phyloP scores from a whole-genome alignment of 2,329 filamentous ascomycete genomes.

The Pseudogymnoascus sp. region DNA sequence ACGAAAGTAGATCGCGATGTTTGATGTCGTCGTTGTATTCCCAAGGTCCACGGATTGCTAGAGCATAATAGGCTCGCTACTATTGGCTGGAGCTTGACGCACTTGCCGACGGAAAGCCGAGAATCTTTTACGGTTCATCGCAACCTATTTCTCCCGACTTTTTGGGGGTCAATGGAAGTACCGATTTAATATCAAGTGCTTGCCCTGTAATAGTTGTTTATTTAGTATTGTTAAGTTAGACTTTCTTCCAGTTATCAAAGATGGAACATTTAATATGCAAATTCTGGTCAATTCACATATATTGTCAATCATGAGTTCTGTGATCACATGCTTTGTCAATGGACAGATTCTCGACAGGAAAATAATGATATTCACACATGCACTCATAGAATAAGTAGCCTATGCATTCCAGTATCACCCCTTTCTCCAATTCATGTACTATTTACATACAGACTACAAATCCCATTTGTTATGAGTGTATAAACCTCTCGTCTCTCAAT shows the following conservation, averaged over 20 bases:
- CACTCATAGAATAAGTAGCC: background rate
- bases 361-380: background rate
- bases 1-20: constrained; percentile 10
- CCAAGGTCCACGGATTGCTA: constrained; percentile 8
- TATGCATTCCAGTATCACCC: background rate
- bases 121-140: background rate
- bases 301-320: background rate
- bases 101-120: constrained; percentile 13
- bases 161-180: background rate
- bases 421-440: background rate
- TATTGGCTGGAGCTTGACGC: constrained; percentile 10
- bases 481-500: constrained; percentile 39
- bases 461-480: background rate
- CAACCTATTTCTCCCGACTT: constrained; percentile 8
- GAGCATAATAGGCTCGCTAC: constrained; percentile 11
- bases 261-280: background rate
- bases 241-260: background rate
- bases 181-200: background rate
- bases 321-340: constrained; percentile 4
- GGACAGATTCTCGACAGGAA: background rate
- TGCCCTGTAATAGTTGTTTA: background rate
- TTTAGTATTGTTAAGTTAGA: background rate
- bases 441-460: background rate
- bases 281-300: background rate
- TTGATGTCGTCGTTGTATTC: constrained; percentile 12